Conservation (phyloP, 768 basidiomycete genomes). For the Mycena amicta region DNA sequence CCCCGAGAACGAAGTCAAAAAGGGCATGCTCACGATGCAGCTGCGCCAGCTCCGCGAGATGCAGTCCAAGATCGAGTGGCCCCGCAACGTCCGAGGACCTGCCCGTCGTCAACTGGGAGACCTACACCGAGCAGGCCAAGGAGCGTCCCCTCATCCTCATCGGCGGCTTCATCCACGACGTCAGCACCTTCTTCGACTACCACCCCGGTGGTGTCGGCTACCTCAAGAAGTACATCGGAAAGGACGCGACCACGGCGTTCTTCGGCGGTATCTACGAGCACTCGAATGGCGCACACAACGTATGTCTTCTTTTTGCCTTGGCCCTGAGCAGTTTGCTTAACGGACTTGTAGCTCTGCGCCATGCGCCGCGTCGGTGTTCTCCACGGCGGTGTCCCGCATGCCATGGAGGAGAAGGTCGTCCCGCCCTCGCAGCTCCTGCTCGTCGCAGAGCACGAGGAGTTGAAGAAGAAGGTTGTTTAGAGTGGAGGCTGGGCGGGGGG, state of each 20-base stretch:
- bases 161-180: slow-evolving; percentile 95
- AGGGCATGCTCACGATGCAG: slow-evolving; percentile 94
- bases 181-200: slow-evolving; percentile 81
- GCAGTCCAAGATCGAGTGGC: slow-evolving; percentile 81
- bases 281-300: slow-evolving; percentile 85
- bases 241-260: slow-evolving; percentile 92
- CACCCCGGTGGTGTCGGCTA: slow-evolving; percentile 92
- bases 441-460: slow-evolving; percentile 66
- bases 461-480: slow-evolving; percentile 23
- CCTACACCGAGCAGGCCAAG: slow-evolving; percentile 76
- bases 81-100: slow-evolving; percentile 67
- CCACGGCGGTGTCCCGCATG: slow-evolving; percentile 61
- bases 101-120: slow-evolving; percentile 84
- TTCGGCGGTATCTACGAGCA: slow-evolving; percentile 93
- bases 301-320: background rate
- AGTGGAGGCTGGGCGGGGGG: no score
- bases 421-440: slow-evolving; percentile 75
- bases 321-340: background rate
- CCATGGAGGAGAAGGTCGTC: slow-evolving; percentile 61
- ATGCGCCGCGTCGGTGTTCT: slow-evolving; percentile 70
- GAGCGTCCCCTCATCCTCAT: slow-evolving; percentile 85
- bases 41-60: slow-evolving; percentile 82
- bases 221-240: slow-evolving; percentile 84
- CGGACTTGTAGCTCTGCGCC: slow-evolving; percentile 42
- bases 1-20: slow-evolving; percentile 68